Conservation (phyloP, 352 stramenopile genomes). For the Globisporangium canariense region DNA sequence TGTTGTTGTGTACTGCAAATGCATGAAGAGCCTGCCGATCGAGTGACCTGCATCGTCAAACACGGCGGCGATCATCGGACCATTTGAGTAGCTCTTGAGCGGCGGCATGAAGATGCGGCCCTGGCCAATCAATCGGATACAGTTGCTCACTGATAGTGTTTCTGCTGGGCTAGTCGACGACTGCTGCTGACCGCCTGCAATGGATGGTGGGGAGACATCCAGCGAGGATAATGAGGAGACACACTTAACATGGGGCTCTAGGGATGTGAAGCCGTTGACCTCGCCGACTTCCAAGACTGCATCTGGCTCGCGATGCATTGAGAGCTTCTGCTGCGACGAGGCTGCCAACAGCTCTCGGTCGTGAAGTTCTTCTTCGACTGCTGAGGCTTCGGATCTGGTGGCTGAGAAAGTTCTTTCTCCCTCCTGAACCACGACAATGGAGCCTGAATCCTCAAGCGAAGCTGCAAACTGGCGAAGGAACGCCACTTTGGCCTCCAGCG, state of each 20-base stretch:
- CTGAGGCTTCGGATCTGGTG: background rate
- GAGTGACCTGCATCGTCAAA: conserved; percentile 19
- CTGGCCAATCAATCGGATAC: conserved; percentile 31
- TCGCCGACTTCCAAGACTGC: conserved; percentile 4
- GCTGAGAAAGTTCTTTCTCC: background rate
- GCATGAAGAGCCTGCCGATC: conserved; percentile 22
- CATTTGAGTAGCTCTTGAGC: conserved; percentile 14
- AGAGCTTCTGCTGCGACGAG: conserved; percentile 14
- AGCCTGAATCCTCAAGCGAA: conserved; percentile 27
- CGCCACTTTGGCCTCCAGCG: conserved; percentile 41
- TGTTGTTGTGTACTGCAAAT: conserved; percentile 17
- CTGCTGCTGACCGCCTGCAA: background rate
- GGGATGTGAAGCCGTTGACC: background rate
- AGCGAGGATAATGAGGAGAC: conserved; percentile 1
- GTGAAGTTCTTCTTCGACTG: background rate
- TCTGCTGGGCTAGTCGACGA: background rate
- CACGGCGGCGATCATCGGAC: conserved; percentile 16
- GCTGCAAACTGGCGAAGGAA: conserved; percentile 44
- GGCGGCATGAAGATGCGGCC: conserved; percentile 28
- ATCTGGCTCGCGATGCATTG: conserved; percentile 18
- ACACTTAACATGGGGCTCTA: background rate
- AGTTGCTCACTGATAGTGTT: background rate
- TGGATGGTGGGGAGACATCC: background rate
- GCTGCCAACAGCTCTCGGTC: background rate
- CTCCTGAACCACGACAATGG: background rate